Evolutionary conservation across 768 basidiomycete species (phyloP).

Genomic region (Rhodotorula paludigena): DNA sequence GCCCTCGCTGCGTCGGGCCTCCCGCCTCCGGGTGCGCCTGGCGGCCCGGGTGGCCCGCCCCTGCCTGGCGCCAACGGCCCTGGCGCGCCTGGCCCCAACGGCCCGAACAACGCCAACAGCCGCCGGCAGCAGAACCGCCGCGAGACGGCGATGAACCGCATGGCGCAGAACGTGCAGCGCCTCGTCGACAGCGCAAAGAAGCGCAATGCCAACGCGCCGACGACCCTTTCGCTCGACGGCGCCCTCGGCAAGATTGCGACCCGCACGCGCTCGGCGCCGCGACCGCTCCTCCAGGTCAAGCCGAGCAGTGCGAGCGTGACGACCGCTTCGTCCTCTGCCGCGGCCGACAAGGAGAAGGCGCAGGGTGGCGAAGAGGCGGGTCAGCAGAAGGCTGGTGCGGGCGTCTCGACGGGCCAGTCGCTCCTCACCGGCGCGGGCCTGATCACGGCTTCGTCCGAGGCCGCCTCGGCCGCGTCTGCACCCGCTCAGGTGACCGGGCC

Average conservation of each 20-base stretch:
- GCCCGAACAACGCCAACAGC: neutral
- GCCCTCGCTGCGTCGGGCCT: constrained; percentile 43
- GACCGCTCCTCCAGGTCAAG: constrained; percentile 84
- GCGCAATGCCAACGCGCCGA: constrained; percentile 68
- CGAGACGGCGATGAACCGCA: constrained; percentile 48
- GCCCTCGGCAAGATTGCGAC: constrained; percentile 92
- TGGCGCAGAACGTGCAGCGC: constrained; percentile 74
- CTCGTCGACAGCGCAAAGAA: constrained; percentile 86
- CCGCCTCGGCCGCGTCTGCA: neutral
- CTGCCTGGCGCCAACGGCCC: neutral
- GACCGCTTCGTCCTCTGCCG: constrained; percentile 50
- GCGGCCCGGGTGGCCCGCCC: neutral
- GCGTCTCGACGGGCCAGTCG: constrained; percentile 14
- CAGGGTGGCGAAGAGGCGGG: neutral
- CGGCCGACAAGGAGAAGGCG: neutral
- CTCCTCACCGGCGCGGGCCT: constrained; percentile 32
- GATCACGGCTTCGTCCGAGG: neutral
- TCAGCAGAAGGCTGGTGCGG: neutral
- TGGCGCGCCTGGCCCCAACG: neutral
- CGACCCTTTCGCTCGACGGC: constrained; percentile 61
- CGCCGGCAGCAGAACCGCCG: constrained; percentile 11
- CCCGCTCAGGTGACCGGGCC: constrained; percentile 43
- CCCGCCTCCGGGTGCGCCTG: neutral
- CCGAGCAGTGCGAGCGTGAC: constrained; percentile 48
- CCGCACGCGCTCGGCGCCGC: constrained; percentile 89